These are phyloP conservation scores for Udeniomyces megalosporus DNA, from an alignment of 768 basidiomycete species.

Conservation along the genomic window DNA sequence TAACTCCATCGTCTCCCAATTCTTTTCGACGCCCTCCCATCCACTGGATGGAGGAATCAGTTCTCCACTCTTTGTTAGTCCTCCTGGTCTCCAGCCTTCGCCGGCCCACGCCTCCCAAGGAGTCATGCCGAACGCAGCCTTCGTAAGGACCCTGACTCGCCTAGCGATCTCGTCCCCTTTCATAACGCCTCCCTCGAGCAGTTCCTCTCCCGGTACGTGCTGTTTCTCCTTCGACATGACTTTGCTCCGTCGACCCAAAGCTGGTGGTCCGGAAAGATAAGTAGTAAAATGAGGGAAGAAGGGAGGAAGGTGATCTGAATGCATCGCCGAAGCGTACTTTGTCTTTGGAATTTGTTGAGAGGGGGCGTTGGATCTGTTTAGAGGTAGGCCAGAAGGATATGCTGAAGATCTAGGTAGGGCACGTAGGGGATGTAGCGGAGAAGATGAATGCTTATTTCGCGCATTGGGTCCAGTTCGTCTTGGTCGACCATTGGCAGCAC, in stretches of 20 bases:
- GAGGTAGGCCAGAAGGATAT: background rate
- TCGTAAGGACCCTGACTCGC: background rate
- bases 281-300: conserved; percentile 8
- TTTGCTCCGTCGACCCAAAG: background rate
- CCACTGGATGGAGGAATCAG: background rate
- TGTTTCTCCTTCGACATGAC: background rate
- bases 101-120: conserved; percentile 12
- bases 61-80: background rate
- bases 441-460: background rate
- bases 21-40: conserved; percentile 2
- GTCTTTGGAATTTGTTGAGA: background rate
- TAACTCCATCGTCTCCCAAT: background rate
- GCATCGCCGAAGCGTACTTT: background rate
- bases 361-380: background rate
- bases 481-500: background rate
- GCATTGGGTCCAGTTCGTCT: too few species aligned
- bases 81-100: background rate
- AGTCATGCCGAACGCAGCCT: background rate
- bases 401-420: background rate
- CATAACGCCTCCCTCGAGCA: background rate
- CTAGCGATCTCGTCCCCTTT: conserved; percentile 1
- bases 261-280: background rate
- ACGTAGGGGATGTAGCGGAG: background rate
- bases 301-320: conserved; percentile 10
- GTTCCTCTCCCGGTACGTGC: background rate